Conservation (phyloP, 2,329 filamentous ascomycete genomes). For the Paecilomyces fulvus region DNA sequence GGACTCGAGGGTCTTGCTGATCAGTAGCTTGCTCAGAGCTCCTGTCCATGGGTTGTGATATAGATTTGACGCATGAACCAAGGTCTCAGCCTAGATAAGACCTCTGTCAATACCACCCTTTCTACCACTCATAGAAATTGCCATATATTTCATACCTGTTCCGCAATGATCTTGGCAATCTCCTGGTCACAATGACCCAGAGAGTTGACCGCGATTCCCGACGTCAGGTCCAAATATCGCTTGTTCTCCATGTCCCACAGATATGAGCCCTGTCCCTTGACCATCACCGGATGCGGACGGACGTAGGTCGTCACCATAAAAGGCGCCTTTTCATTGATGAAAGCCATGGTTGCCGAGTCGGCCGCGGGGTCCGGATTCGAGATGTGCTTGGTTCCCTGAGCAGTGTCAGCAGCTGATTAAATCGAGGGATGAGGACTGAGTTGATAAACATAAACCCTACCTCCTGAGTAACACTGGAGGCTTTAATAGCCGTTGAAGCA, state of each 20-base stretch:
- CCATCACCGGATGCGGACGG: conserved; percentile 81
- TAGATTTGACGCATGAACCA: conserved; percentile 89
- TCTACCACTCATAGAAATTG: conserved; percentile 2
- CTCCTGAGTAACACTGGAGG: conserved; percentile 17
- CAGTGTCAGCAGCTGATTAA: neutral
- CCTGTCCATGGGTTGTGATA: conserved; percentile 98
- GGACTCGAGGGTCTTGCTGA: conserved; percentile 69
- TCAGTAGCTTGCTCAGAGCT: conserved; percentile 72
- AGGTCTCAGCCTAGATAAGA: conserved; percentile 49
- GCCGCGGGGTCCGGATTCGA: conserved; percentile 65
- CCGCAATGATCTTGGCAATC: conserved; percentile 62
- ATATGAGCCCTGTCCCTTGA: conserved; percentile 77
- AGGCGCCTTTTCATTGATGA: conserved; percentile 66
- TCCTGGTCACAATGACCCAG: conserved; percentile 84
- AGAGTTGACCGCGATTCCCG: conserved; percentile 90
- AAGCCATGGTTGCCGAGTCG: conserved; percentile 64
- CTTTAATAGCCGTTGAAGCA: conserved; percentile 13
- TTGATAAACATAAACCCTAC: neutral
- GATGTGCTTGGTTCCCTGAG: conserved; percentile 37
- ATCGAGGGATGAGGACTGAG: neutral
- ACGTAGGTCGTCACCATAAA: conserved; percentile 97
- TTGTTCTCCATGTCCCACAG: conserved; percentile 85
- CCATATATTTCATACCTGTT: conserved; percentile 54
- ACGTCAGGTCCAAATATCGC: conserved; percentile 87
- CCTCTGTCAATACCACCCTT: conserved; percentile 14